A percentile compares a stretch with the other conserved stretches of the same genome.
Evolutionary conservation across 768 basidiomycete genomes (phyloP).

Genomic region (Hysterangium stoloniferum): DNA sequence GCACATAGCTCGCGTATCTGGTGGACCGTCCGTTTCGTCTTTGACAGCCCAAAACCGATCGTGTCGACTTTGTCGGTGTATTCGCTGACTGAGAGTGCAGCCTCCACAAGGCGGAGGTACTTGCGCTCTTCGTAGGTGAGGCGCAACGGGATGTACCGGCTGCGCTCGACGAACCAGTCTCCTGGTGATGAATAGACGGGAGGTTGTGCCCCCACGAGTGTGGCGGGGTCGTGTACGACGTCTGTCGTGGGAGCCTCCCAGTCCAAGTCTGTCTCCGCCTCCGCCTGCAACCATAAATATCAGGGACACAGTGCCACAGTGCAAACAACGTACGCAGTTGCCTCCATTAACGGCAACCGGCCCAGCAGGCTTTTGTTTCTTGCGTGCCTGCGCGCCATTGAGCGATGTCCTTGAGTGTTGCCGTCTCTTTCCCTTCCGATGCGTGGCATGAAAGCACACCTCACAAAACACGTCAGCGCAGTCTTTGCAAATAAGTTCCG

Average conservation of each 20-base stretch:
- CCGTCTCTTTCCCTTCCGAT: constrained; percentile 74
- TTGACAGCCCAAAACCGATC: constrained; percentile 66
- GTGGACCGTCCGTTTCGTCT: constrained; percentile 80
- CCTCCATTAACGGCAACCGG: constrained; percentile 25
- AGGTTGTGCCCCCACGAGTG: constrained; percentile 47
- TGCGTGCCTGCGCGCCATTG: constrained; percentile 9
- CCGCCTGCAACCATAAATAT: background rate
- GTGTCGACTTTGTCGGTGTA: constrained; percentile 90
- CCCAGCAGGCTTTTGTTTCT: constrained; percentile 6
- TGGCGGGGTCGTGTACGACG: constrained; percentile 29
- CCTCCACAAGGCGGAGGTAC: constrained; percentile 76
- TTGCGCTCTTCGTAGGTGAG: constrained; percentile 72
- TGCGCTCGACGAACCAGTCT: constrained; percentile 80
- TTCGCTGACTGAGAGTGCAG: constrained; percentile 76
- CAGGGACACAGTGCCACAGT: constrained; percentile 9
- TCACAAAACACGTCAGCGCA: constrained; percentile 74
- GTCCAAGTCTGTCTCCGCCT: constrained; percentile 31
- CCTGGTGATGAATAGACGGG: constrained; percentile 54
- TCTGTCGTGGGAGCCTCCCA: constrained; percentile 29
- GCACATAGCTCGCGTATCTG: constrained; percentile 85
- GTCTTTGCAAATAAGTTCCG: constrained; percentile 61
- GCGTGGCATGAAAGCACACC: constrained; percentile 80
- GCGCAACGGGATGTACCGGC: constrained; percentile 76
- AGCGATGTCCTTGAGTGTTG: constrained; percentile 49
- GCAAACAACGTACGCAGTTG: too few species aligned